These are phyloP conservation scores for Cladosporium colombiae DNA, from an alignment of 2,329 filamentous ascomycete species.

Conservation along the genomic window DNA sequence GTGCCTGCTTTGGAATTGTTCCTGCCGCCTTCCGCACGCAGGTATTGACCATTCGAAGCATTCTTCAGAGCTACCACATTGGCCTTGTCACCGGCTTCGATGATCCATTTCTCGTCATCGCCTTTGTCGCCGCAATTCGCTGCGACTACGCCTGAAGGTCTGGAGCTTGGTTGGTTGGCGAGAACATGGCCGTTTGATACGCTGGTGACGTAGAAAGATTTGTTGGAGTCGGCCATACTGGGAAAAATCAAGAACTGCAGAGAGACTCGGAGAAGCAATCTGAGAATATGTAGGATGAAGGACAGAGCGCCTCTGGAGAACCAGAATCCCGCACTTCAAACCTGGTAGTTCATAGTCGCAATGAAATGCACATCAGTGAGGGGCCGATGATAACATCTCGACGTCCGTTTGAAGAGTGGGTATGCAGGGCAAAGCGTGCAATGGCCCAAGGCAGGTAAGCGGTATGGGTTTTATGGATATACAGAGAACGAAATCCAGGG, in stretches of 20 bases:
- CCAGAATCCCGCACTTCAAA: neutral
- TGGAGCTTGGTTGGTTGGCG: neutral
- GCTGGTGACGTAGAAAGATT: slow-evolving; percentile 4
- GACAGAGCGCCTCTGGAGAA: neutral
- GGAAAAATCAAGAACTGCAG: neutral
- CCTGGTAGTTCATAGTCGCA: neutral
- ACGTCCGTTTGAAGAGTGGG: neutral
- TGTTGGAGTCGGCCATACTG: neutral
- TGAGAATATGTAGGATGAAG: neutral
- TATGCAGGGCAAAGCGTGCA: neutral
- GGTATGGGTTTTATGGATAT: neutral
- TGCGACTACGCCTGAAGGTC: slow-evolving; percentile 7
- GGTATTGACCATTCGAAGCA: neutral
- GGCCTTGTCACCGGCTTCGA: slow-evolving; percentile 3
- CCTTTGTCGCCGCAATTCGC: neutral
- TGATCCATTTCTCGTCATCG: slow-evolving; percentile 2
- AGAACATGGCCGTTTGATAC: slow-evolving; percentile 3
- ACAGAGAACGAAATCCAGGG: neutral
- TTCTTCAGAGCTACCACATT: slow-evolving; percentile 1
- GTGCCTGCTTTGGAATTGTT: neutral
- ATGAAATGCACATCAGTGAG: neutral
- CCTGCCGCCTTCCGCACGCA: neutral
- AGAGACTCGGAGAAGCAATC: neutral
- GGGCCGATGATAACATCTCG: neutral
- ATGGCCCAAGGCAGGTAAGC: neutral